Evolutionary conservation across 768 basidiomycete genomes (phyloP), one percentile per base, ranked within the genome.

Genomic region (Mycena belliarum): DNA sequence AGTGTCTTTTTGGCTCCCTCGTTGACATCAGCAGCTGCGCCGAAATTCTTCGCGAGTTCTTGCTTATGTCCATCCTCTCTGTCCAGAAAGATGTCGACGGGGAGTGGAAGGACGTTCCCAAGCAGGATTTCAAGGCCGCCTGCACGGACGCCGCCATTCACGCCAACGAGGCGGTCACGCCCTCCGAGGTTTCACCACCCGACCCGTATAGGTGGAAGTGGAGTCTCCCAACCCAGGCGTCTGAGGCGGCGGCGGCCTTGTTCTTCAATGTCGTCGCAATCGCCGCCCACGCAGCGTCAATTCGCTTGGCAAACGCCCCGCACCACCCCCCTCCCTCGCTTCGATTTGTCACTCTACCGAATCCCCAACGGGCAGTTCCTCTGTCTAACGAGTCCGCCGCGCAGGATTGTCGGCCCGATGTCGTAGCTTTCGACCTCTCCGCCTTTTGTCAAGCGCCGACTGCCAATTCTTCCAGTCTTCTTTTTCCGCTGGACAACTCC

Each of bases 231-330:
- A 15, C 23, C 35, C 15, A 51, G 24, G 49, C 49, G 14, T 51
- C 56, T 37, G 56, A 57, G 43, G 10, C 20, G 26, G 44, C n/a
- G 20, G n/a, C 49, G 35, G 49, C 49, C 6, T 4, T 57, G 11
- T 57, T 57, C 26, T 21, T 57, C 4, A 57, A 57, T 28, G 49
- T 50, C 6, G 43, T 57, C 35, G 47, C 56, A 9, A 57, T 57
- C 35, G 48, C 49, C 2, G 49, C 49, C 43, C 47, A 50, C 32
- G 56, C 49, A 51, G 56, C 56, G 12, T 7, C 49, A 0, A 43
- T 57, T 45, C 56, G 56, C 41, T 35, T 23, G 21, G 49, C 15
- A 37, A 46, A 57, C 12, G 29, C 41, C 3, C 32, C 23, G n/a
- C 6, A 25, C 28, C 35, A 45, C 25, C 43, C 43, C 42, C 49